Conservation (phyloP, 2,329 filamentous ascomycete genomes). For the Aspergillus persii region DNA sequence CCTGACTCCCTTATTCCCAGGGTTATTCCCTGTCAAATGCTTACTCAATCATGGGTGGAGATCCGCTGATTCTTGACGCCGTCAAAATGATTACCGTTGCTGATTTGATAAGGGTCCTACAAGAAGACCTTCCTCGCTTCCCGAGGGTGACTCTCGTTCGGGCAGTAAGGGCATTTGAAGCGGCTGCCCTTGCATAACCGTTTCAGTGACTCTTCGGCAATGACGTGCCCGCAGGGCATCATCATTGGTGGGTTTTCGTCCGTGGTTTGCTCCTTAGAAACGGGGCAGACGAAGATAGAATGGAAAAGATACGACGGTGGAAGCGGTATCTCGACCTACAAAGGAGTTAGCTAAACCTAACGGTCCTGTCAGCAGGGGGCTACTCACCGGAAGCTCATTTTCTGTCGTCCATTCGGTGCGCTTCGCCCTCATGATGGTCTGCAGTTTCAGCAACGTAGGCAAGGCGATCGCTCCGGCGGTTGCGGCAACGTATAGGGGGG, state of each 20-base stretch:
- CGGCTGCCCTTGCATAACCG: conserved; percentile 73
- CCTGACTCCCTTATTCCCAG: neutral
- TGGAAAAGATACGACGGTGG: conserved; percentile 73
- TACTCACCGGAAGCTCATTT: conserved; percentile 79
- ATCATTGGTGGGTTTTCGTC: conserved; percentile 94
- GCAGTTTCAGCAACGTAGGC: conserved; percentile 83
- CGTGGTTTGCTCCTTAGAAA: conserved; percentile 93
- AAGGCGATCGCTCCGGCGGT: conserved; percentile 91
- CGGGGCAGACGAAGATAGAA: conserved; percentile 95
- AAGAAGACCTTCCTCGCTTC: conserved; percentile 74
- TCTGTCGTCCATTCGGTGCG: conserved; percentile 92
- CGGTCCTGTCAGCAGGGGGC: too few relatives aligned
- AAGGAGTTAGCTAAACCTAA: conserved; percentile 6
- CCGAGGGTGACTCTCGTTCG: conserved; percentile 72
- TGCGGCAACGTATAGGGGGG: conserved; percentile 85
- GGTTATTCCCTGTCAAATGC: neutral
- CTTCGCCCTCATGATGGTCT: conserved; percentile 81
- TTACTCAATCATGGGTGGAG: conserved; percentile 5
- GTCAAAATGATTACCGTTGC: neutral
- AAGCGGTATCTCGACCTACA: conserved; percentile 63
- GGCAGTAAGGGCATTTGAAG: conserved; percentile 97
- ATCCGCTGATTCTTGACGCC: conserved; percentile 7
- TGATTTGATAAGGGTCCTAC: conserved; percentile 34
- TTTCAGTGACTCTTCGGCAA: conserved; percentile 79
- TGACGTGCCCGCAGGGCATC: conserved; percentile 91